Base-by-base conservation (phyloP, 176 grass and related monocot species). In the Aegilops umbellulata region DNA sequence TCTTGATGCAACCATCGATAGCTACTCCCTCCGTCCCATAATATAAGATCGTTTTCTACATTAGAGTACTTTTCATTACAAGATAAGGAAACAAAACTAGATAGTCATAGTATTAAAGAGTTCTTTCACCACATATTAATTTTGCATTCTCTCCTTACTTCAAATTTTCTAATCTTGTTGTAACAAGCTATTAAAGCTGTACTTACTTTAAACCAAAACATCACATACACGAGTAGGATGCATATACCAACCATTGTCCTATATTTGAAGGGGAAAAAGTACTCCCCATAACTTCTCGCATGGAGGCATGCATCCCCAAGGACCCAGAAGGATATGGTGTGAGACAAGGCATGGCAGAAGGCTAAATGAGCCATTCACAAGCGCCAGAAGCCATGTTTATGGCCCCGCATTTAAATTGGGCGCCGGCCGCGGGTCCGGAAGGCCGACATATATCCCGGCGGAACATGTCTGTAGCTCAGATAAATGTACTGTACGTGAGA, bases 391-490 rank as follows among this genome's bases (percentile, higher is more conserved):
- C 3, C 47, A 55, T 76, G 9, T 76, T 76, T 76, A 76, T 76
- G 27, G 73, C 24, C 72, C 25, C 34, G 26, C 35, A 86, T 82
- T 86, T 7, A 58, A 76, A 39, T 81, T 14, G 10, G 31, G 60
- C 67, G 36, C 35, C n/a, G 49, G 36, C 47, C 27, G 36, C 25
- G 83, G 88, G 73, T 20, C 83, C 39, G 51, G 9, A 42, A 67
- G 60, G 79, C 65, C 73, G 79, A 69, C 84, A 82, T 71, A 39
- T 17, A 86, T 90, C 84, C 79, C 13, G 65, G 84, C 39, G 79
- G 55, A 77, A 86, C 73, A 44, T 69, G 85, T 32, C 81, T 55
- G 71, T 64, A 39, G 12, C 80, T 78, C 72, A 65, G 83, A 55
- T 39, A 42, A 26, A 76, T 79, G 66, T 19, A 14, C 81, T 83